phyloP scores from a whole-genome alignment of 192 early-diverging fungal species.

The Podila epigama region DNA sequence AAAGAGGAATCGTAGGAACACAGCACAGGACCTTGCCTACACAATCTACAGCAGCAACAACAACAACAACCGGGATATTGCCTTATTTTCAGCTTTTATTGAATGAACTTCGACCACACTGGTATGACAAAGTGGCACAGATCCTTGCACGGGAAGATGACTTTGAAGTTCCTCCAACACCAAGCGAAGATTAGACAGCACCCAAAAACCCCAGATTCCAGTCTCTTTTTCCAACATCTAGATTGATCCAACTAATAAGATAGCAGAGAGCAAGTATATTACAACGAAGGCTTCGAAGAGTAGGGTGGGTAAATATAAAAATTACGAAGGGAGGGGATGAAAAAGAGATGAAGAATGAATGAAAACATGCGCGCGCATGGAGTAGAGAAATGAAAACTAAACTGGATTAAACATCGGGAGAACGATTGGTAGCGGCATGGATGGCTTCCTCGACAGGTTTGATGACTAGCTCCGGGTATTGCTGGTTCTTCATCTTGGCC shows the following conservation, averaged over 20 bases:
- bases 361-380: too few species aligned
- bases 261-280: too few species aligned
- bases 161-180: background rate
- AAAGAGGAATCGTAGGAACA: background rate
- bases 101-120: slow-evolving; percentile 1
- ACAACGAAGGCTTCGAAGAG: too few species aligned
- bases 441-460: slow-evolving; percentile 48
- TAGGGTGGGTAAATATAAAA: too few species aligned
- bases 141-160: slow-evolving; percentile 6
- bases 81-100: slow-evolving; percentile 21
- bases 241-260: too few species aligned
- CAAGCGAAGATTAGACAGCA: background rate
- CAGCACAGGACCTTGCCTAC: too few species aligned
- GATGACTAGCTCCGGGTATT: slow-evolving; percentile 40
- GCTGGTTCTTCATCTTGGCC: slow-evolving; percentile 31
- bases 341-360: too few species aligned
- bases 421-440: background rate
- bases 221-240: too few species aligned
- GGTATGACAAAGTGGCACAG: slow-evolving; percentile 16
- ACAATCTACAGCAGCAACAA: background rate
- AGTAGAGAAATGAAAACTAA: too few species aligned
- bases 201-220: too few species aligned
- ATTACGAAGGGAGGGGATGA: too few species aligned
- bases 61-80: background rate
- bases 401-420: background rate